Conservation (phyloP, 345 rosid species). For the Heritiera littoralis region DNA sequence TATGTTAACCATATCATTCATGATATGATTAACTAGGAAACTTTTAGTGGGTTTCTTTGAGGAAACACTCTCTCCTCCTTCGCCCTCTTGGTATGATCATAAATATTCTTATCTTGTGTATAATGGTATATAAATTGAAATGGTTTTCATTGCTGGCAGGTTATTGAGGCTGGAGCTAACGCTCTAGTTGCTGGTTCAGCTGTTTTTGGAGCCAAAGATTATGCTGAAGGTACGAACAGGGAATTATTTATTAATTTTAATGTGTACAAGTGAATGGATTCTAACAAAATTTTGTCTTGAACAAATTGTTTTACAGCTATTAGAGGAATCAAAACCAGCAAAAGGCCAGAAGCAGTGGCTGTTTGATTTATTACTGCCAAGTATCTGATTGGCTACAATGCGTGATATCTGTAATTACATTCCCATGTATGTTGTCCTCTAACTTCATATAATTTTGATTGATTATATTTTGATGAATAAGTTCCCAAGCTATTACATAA, state of each 20-base stretch:
- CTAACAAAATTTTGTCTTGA: constrained; percentile 11
- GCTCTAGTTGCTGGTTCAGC: constrained; percentile 99
- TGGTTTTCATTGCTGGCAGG: constrained; percentile 43
- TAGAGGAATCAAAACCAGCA: constrained; percentile 86
- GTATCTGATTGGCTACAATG: constrained; percentile 21
- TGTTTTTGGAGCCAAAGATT: constrained; percentile 97
- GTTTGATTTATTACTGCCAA: constrained; percentile 44
- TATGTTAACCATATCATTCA: no score
- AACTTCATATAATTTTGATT: constrained; percentile 13
- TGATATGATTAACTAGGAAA: neutral
- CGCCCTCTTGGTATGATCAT: neutral
- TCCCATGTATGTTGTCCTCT: constrained; percentile 28
- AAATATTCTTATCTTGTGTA: neutral
- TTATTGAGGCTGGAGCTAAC: constrained; percentile 97
- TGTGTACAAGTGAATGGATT: neutral
- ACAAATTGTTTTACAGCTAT: constrained; percentile 58
- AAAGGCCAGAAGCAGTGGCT: constrained; percentile 78
- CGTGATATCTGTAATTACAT: constrained; percentile 16
- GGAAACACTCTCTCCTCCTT: neutral
- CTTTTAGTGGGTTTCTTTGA: no score
- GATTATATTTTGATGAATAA: neutral
- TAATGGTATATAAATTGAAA: neutral
- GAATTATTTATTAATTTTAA: neutral
- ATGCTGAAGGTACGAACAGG: constrained; percentile 71
- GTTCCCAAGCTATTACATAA: neutral